Percentiles rank a stretch among this genome's conserved stretches.
Conservation (phyloP, 495 filamentous ascomycete genomes). For the Cairneyella variabilis region DNA sequence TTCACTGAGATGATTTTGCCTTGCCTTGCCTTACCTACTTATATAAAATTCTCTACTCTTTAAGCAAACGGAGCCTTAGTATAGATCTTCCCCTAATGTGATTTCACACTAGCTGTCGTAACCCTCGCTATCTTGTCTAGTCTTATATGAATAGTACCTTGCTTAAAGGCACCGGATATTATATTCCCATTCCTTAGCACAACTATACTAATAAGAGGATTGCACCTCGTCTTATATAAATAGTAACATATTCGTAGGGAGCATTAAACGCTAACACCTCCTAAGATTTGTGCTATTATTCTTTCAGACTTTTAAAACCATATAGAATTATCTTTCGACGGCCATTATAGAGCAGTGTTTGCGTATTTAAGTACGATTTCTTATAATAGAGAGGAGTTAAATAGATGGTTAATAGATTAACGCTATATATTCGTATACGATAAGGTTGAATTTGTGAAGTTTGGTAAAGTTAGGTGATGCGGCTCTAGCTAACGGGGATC, state of each 20-base stretch:
- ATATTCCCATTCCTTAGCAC: too few species aligned
- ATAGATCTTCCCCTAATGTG: slow-evolving; percentile 15
- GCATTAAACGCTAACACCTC: slow-evolving; percentile 3
- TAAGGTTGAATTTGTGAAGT: slow-evolving; percentile 5
- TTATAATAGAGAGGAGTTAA: slow-evolving; percentile 7
- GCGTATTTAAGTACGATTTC: slow-evolving; percentile 3
- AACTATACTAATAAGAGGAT: too few species aligned
- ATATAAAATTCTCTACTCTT: slow-evolving; percentile 17
- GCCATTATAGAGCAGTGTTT: slow-evolving; percentile 1
- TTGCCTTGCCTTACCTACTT: slow-evolving; percentile 11
- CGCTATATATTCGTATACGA: background rate
- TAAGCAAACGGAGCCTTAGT: slow-evolving; percentile 14
- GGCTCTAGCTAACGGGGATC: slow-evolving; percentile 5
- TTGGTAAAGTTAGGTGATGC: background rate
- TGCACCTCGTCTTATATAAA: slow-evolving; percentile 7
- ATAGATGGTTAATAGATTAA: slow-evolving; percentile 4
- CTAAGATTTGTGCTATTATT: slow-evolving; percentile 5
- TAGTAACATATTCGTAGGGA: slow-evolving; percentile 8
- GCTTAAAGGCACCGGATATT: too few species aligned
- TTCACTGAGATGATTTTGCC: slow-evolving; percentile 1
- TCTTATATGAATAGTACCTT: slow-evolving; percentile 21
- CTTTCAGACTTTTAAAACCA: slow-evolving; percentile 1
- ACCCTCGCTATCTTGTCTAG: slow-evolving; percentile 19
- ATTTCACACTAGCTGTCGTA: slow-evolving; percentile 21
- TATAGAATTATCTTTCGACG: slow-evolving; percentile 3